These are phyloP conservation scores for Trichoderma citrinoviride DNA, from an alignment of 2,329 filamentous ascomycete genomes.

Conservation along the genomic window DNA sequence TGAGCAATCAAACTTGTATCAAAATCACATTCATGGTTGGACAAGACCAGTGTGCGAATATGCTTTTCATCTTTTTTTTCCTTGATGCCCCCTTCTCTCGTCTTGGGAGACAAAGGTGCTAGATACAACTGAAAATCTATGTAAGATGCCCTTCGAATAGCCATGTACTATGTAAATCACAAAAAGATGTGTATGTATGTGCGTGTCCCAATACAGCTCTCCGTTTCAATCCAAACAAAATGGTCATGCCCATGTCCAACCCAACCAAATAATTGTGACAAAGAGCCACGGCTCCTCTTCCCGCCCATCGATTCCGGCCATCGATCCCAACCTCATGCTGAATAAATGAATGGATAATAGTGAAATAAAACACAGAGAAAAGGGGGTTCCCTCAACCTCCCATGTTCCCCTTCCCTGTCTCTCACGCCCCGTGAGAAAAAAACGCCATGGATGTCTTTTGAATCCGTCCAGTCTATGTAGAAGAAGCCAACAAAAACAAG, in stretches of 20 bases:
- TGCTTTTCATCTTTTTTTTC: not conserved
- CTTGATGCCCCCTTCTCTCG: not conserved
- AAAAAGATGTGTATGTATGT: not conserved
- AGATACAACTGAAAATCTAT: not conserved
- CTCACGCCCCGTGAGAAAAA: not conserved
- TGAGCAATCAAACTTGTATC: not conserved
- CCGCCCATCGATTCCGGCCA: no score
- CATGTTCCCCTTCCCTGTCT: not conserved
- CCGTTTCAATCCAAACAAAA: no score
- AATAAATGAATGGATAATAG: not conserved
- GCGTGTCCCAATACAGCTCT: not conserved
- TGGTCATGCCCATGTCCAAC: not conserved
- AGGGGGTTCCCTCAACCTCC: not conserved
- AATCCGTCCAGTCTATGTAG: constrained; percentile 13
- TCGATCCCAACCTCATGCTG: not conserved
- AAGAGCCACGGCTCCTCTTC: no score
- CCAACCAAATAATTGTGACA: not conserved
- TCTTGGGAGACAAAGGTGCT: not conserved
- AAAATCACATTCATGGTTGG: not conserved
- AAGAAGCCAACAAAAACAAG: not conserved
- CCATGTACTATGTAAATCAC: not conserved
- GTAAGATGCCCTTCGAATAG: not conserved
- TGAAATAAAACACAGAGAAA: not conserved
- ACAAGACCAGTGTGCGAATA: not conserved
- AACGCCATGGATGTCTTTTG: constrained; percentile 6